Percentiles rank a stretch among this genome's conserved stretches.
Conservation (phyloP, 1,284 basidiomycete genomes). For the Coniferiporia sulphurascens region DNA sequence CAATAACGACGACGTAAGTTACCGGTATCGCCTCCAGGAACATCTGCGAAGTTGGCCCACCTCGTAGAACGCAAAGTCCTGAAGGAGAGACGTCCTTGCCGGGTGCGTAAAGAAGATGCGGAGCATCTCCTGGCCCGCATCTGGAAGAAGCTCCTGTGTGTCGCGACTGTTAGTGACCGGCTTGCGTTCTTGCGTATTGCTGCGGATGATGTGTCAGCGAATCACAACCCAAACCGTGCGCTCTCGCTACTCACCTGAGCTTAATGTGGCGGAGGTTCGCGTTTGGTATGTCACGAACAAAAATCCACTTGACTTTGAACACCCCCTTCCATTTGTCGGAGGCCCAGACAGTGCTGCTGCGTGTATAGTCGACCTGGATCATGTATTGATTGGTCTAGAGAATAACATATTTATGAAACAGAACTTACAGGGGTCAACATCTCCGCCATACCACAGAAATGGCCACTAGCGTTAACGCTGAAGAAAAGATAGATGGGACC, state of each 20-base stretch:
- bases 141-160: constrained; percentile 88
- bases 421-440: constrained; percentile 79
- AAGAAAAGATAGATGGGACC: constrained; percentile 96
- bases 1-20: constrained; percentile 14
- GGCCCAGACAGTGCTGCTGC: constrained; percentile 91
- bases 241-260: constrained; percentile 54
- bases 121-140: constrained; percentile 92
- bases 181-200: constrained; percentile 94
- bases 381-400: constrained; percentile 3
- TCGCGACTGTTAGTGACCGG: constrained; percentile 93
- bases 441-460: constrained; percentile 96
- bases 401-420: not conserved
- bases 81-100: constrained; percentile 84
- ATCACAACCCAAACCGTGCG: constrained; percentile 3
- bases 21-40: not conserved
- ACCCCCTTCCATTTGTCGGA: constrained; percentile 99
- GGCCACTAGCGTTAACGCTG: constrained; percentile 92
- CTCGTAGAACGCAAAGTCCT: constrained; percentile 94
- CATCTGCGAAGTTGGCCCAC: constrained; percentile 35
- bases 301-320: constrained; percentile 94
- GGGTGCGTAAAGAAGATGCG: constrained; percentile 91
- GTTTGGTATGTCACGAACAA: constrained; percentile 91
- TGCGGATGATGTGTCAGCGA: constrained; percentile 33
- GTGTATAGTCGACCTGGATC: constrained; percentile 69
- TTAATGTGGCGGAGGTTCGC: constrained; percentile 80